Evolutionary conservation across 345 rosid species (phyloP), one percentile per base, ranked within the genome.

Genomic region (Trapa bicornis): DNA sequence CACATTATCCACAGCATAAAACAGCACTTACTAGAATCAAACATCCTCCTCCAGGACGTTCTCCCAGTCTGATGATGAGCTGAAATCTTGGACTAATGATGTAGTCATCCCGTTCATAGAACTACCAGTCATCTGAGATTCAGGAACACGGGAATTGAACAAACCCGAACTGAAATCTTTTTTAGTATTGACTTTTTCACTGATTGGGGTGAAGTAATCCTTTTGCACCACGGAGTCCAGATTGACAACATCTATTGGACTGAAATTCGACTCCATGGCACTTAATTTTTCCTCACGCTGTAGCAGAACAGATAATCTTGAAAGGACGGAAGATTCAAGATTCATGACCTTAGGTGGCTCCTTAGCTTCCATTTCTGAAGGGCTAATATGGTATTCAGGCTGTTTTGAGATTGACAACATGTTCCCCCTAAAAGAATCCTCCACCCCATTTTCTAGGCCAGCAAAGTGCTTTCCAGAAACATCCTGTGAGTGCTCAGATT

Each of bases 21-120:
- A 61, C 4, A 61, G 29, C n/a, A 61, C 65, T 61, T 61, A 36
- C 39, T 16, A 11, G 65, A 63, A 63, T 35, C n/a, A 61, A 45
- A 2, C 48, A 11, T 64, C 87, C 72, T 89, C 90, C 74, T 77
- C 80, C 71, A 73, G 69, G 43, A 89, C 85, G 76, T 83, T 90
- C 72, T 92, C 96, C 96, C 94, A 92, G 36, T 89, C 96, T 0
- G 87, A 84, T 57, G 86, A 70, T 48, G 78, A 75, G 67, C 72
- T 77, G 67, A 39, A 68, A 3, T 84, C 89, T 14, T 71, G 74
- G 71, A 78, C 66, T 1, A 75, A 47, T 41, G 78, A 47, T 41
- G 78, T 72, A 42, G 52, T 53, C 60, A 74, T 57, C 32, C 70
- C 79, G 72, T 78, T 79, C 43, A 66, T 75, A 0, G 45, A 37